A percentile compares a stretch with the other conserved stretches of the same genome.
Evolutionary conservation across 2,329 filamentous ascomycete genomes (phyloP).

Genomic region (Acrocalymma vagum): DNA sequence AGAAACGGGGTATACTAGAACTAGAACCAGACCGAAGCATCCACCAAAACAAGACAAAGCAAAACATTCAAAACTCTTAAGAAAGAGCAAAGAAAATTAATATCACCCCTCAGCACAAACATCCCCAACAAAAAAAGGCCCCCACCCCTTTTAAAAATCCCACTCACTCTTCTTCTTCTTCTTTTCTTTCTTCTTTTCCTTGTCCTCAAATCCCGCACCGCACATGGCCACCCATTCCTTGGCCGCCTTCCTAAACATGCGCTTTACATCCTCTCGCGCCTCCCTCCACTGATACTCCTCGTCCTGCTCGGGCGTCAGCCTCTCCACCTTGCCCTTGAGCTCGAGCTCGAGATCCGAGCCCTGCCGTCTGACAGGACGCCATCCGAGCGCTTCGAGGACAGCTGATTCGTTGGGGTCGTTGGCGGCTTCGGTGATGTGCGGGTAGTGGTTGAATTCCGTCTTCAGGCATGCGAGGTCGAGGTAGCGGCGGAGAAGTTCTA

Average conservation of each 20-base stretch:
- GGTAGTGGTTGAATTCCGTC: conserved; percentile 45
- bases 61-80: no score
- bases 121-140: no score
- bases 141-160: no score
- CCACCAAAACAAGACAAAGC: no score
- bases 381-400: conserved; percentile 54
- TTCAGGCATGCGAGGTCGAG: conserved; percentile 51
- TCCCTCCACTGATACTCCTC: conserved; percentile 53
- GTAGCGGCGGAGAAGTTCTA: conserved; percentile 49
- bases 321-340: conserved; percentile 16
- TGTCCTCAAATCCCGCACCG: no score
- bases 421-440: conserved; percentile 24
- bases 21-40: no score
- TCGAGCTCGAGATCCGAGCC: conserved; percentile 47
- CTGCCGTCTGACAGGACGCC: conserved; percentile 46
- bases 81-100: no score
- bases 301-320: conserved; percentile 40
- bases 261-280: conserved; percentile 52
- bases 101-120: no score
- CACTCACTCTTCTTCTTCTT: no score
- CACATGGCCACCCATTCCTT: conserved; percentile 52
- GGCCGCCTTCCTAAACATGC: conserved; percentile 50
- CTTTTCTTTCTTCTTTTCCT: no score
- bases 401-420: conserved; percentile 46
- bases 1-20: no score